Conservation (phyloP, 345 rosid species). For the sweet orange (Citrus sinensis) region DNA sequence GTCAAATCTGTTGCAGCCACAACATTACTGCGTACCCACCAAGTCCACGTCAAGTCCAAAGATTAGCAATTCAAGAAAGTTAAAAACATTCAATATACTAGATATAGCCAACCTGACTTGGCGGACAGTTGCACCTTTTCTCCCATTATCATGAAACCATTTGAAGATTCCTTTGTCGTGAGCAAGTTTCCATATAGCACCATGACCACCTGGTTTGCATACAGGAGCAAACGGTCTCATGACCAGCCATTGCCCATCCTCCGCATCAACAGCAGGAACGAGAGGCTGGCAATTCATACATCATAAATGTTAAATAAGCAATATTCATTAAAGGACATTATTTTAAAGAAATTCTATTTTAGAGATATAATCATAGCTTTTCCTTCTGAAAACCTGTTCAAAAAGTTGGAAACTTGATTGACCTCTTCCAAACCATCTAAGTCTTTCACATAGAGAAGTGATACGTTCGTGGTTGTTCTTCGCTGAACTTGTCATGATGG, state of each 20-base stretch:
- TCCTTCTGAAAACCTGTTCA: constrained; percentile 66
- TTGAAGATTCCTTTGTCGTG: constrained; percentile 78
- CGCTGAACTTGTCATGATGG: constrained; percentile 95
- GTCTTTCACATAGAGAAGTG: constrained; percentile 67
- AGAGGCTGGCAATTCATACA: constrained; percentile 61
- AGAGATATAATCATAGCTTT: not conserved
- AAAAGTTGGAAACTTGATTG: constrained; percentile 78
- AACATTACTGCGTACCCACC: constrained; percentile 67
- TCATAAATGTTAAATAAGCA: constrained; percentile 9
- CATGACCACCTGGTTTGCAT: constrained; percentile 98
- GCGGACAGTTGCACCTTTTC: constrained; percentile 87
- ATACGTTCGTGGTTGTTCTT: constrained; percentile 83
- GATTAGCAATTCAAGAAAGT: not conserved
- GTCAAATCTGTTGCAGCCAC: constrained; percentile 94
- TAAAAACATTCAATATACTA: not conserved
- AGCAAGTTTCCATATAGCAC: constrained; percentile 96
- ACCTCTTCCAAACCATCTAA: constrained; percentile 92
- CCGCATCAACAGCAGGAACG: constrained; percentile 77
- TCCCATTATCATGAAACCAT: constrained; percentile 80
- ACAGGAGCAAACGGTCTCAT: constrained; percentile 71
- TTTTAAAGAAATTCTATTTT: not conserved
- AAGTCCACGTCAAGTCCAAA: constrained; percentile 16
- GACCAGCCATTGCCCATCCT: constrained; percentile 85
- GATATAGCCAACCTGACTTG: constrained; percentile 79
- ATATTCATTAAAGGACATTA: not conserved